A percentile compares a stretch with the other conserved stretches of the same genome.
Evolutionary conservation across 495 filamentous ascomycete genomes (phyloP).

Genomic region (Daldinia loculata): DNA sequence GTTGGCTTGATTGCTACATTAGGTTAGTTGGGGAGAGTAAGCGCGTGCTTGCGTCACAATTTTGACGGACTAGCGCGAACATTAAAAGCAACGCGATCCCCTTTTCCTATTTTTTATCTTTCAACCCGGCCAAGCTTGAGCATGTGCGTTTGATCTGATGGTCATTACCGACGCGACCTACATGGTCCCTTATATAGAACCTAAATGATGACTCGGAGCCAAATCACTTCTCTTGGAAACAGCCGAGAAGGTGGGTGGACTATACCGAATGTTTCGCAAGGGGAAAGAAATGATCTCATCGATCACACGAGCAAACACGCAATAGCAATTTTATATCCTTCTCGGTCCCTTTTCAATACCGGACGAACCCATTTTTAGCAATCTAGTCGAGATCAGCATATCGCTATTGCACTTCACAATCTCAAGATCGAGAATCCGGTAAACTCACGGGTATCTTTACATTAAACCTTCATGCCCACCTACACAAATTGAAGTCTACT

Average conservation of each 20-base stretch:
- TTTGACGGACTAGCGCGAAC: not conserved
- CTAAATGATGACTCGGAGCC: not conserved
- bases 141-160: no score
- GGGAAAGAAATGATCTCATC: slow-evolving; percentile 19
- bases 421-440: not conserved
- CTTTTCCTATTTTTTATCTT: no score
- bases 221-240: not conserved
- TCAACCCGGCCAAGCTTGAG: no score
- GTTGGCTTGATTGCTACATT: slow-evolving; percentile 14
- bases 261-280: not conserved
- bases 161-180: not conserved
- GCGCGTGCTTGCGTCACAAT: slow-evolving; percentile 24
- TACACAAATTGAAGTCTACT: not conserved
- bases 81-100: no score
- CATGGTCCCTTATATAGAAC: not conserved
- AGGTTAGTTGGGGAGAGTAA: slow-evolving; percentile 14
- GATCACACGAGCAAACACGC: slow-evolving; percentile 30
- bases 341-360: not conserved
- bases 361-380: not conserved
- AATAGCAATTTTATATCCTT: slow-evolving; percentile 9
- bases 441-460: not conserved
- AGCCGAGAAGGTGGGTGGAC: not conserved
- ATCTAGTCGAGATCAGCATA: not conserved
- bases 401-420: not conserved
- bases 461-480: not conserved